A percentile compares a stretch with the other conserved stretches of the same genome.
Evolutionary conservation across 2,329 filamentous ascomycete genomes (phyloP).

Genomic region (Fusarium dlaminii): DNA sequence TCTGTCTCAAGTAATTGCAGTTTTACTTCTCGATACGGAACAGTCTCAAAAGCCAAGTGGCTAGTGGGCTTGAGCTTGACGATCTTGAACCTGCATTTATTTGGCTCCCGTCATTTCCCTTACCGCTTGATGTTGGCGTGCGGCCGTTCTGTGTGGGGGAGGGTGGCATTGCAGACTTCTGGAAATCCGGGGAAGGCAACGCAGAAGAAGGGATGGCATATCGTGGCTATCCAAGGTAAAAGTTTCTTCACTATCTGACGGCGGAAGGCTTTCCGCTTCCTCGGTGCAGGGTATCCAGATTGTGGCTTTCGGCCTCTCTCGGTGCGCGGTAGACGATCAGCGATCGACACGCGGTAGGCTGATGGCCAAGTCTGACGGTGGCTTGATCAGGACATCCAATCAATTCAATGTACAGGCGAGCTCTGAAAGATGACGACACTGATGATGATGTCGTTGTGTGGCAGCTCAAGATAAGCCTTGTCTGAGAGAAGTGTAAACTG

Average conservation of each 20-base stretch:
- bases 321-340: conserved; percentile 25
- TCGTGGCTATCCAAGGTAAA: conserved; percentile 3
- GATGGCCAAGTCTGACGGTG: conserved; percentile 21
- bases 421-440: conserved; percentile 16
- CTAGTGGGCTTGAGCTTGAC: conserved; percentile 18
- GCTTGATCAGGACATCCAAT: conserved; percentile 23
- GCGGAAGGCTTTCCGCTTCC: conserved; percentile 28
- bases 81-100: conserved; percentile 32
- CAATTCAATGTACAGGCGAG: conserved; percentile 11
- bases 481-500: neutral
- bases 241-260: conserved; percentile 8
- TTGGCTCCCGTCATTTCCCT: conserved; percentile 30
- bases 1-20: neutral
- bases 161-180: conserved; percentile 37
- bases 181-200: conserved; percentile 34
- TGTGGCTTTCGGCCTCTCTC: conserved; percentile 9
- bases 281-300: neutral
- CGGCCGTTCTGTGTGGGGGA: conserved; percentile 24
- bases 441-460: conserved; percentile 15
- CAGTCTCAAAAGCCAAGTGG: conserved; percentile 27
- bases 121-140: conserved; percentile 23
- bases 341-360: conserved; percentile 28
- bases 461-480: conserved; percentile 4
- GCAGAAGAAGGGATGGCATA: neutral
- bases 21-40: conserved; percentile 20